Evolutionary conservation across 75 land plant species (phyloP).

Genomic region (Sequoia sempervirens): DNA sequence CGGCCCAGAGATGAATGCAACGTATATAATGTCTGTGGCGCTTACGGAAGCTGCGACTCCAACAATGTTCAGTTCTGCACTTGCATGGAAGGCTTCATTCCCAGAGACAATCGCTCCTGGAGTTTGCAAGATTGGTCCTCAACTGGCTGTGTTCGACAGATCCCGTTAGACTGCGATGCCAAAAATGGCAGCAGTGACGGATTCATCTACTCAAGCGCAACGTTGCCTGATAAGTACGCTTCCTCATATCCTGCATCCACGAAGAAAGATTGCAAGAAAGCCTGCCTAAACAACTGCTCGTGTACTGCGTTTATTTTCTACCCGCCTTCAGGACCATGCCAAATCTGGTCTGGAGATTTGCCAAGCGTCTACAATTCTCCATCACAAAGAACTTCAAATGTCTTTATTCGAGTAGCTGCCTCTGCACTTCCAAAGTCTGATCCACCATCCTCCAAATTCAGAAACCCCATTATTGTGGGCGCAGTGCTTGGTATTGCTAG

Average conservation of each 20-base stretch:
- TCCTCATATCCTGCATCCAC: background rate
- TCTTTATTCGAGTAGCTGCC: background rate
- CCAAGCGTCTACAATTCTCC: background rate
- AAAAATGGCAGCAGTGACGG: conserved; percentile 16
- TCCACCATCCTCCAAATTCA: too few species aligned
- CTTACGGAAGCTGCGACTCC: conserved; percentile 19
- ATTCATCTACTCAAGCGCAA: background rate
- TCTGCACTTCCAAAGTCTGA: background rate
- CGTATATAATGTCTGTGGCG: conserved; percentile 27
- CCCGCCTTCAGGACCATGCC: conserved; percentile 9
- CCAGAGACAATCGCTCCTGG: background rate
- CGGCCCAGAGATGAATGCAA: conserved; percentile 20
- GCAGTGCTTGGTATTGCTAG: too few species aligned
- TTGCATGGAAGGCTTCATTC: conserved; percentile 34
- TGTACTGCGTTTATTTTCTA: conserved; percentile 16
- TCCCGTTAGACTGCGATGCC: conserved; percentile 1
- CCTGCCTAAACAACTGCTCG: conserved; percentile 20
- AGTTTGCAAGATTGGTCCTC: conserved; percentile 15
- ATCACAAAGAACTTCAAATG: background rate
- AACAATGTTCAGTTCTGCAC: conserved; percentile 11
- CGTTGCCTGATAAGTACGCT: conserved; percentile 2
- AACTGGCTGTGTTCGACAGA: conserved; percentile 29
- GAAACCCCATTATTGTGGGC: too few species aligned
- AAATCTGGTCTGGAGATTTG: conserved; percentile 13
- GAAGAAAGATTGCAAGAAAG: conserved; percentile 12